These are phyloP conservation scores for Wilcoxina mikolae DNA, from an alignment of 495 filamentous ascomycete species.

Conservation along the genomic window DNA sequence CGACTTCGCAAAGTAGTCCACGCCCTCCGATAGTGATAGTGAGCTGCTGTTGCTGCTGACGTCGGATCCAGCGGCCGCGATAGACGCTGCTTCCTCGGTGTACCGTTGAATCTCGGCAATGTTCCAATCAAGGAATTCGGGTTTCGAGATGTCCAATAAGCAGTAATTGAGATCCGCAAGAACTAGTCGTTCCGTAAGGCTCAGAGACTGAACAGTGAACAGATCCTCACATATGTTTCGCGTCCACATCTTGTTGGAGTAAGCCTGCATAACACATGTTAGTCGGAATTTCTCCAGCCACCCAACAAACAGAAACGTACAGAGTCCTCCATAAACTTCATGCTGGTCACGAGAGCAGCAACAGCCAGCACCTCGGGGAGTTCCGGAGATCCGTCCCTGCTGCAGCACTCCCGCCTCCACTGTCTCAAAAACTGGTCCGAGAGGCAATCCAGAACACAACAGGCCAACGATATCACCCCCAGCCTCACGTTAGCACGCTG, in stretches of 20 bases:
- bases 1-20: background rate
- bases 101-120: background rate
- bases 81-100: background rate
- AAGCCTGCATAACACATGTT: conserved; percentile 11
- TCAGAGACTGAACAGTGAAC: conserved; percentile 18
- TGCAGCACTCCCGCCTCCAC: conserved; percentile 26
- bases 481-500: conserved; percentile 21
- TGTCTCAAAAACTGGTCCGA: conserved; percentile 24
- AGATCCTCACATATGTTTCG: conserved; percentile 22
- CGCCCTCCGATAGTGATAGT: background rate
- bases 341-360: conserved; percentile 22
- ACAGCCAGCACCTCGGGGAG: conserved; percentile 22
- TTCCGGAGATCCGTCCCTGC: conserved; percentile 15
- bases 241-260: conserved; percentile 19
- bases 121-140: background rate
- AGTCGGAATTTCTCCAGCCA: conserved; percentile 10
- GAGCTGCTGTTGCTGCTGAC: background rate
- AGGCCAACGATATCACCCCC: conserved; percentile 22
- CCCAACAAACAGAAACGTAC: conserved; percentile 10
- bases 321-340: conserved; percentile 26
- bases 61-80: background rate
- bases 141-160: background rate
- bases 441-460: conserved; percentile 27
- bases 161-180: conserved; percentile 23
- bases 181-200: conserved; percentile 20